Percentiles rank a stretch among this genome's conserved stretches.
Evolutionary conservation across 2,329 filamentous ascomycete genomes (phyloP).

Genomic region (Phymatotrichopsis omnivora): DNA sequence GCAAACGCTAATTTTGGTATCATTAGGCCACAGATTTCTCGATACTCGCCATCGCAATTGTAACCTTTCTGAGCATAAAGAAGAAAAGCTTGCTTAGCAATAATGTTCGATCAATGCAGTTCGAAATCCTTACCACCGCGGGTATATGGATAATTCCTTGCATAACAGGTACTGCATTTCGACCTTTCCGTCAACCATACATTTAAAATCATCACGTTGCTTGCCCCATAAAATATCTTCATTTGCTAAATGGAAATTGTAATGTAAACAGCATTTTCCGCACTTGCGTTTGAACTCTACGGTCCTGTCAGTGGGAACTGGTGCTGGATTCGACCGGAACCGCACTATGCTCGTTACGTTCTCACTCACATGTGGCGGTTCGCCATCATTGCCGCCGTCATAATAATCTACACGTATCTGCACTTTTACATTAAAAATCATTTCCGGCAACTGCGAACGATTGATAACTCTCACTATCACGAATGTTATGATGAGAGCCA

Average conservation of each 20-base stretch:
- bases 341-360: constrained; percentile 38
- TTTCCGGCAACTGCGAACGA: constrained; percentile 23
- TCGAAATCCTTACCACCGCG: constrained; percentile 33
- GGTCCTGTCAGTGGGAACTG: constrained; percentile 41
- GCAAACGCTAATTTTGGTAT: constrained; percentile 21
- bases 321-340: constrained; percentile 40
- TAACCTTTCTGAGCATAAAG: constrained; percentile 38
- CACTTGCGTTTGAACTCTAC: constrained; percentile 32
- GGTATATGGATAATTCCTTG: constrained; percentile 38
- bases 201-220: constrained; percentile 16
- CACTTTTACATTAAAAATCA: constrained; percentile 34
- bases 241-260: too few species aligned
- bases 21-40: constrained; percentile 32
- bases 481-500: neutral
- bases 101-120: constrained; percentile 30
- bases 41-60: constrained; percentile 40
- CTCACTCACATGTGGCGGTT: constrained; percentile 42
- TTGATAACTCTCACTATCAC: too few species aligned
- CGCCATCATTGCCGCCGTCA: constrained; percentile 37
- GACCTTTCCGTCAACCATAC: neutral
- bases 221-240: too few species aligned
- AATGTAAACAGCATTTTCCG: constrained; percentile 27
- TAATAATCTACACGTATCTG: constrained; percentile 39
- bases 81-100: too few species aligned
- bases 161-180: constrained; percentile 33